These are phyloP conservation scores for Sporothrix dimorphospora DNA, from an alignment of 2,329 filamentous ascomycete genomes.

Conservation along the genomic window DNA sequence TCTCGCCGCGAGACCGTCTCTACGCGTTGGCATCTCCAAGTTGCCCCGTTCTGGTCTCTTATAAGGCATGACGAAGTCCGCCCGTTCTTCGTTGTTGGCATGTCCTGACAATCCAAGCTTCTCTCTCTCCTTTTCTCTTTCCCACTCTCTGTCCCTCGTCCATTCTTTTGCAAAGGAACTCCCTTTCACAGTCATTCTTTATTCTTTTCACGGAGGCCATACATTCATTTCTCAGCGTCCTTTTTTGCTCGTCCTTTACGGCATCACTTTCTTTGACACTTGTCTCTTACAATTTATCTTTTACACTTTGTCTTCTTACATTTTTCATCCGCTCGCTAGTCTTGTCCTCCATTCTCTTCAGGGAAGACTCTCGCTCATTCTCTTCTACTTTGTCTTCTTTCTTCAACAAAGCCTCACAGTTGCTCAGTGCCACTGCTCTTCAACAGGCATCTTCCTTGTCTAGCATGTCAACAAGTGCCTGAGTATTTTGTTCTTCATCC, in stretches of 20 bases:
- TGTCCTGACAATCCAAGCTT: constrained; percentile 30
- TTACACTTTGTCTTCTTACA: constrained; percentile 8
- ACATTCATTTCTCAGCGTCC: constrained; percentile 19
- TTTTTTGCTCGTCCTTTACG: constrained; percentile 1
- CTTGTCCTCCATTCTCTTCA: constrained; percentile 12
- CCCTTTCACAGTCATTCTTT: constrained; percentile 27
- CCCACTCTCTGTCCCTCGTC: constrained; percentile 20
- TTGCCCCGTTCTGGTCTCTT: constrained; percentile 23
- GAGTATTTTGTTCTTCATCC: background rate
- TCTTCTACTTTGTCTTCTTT: background rate
- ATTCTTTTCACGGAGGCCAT: constrained; percentile 18
- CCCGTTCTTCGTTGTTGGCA: constrained; percentile 28
- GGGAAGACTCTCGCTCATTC: background rate
- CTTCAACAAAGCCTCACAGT: constrained; percentile 12
- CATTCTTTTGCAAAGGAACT: constrained; percentile 30
- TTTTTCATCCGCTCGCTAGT: constrained; percentile 10
- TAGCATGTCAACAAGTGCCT: constrained; percentile 24
- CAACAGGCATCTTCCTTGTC: constrained; percentile 22
- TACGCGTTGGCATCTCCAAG: constrained; percentile 32
- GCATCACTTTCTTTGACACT: constrained; percentile 18
- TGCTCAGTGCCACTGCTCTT: constrained; percentile 6
- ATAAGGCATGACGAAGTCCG: constrained; percentile 32
- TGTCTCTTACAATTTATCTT: background rate
- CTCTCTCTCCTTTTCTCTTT: constrained; percentile 24
- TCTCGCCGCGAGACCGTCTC: constrained; percentile 19